Percentiles rank a stretch among this genome's conserved stretches.
Conservation (phyloP, 148 eudicot species). For the Rhododendron simsii region DNA sequence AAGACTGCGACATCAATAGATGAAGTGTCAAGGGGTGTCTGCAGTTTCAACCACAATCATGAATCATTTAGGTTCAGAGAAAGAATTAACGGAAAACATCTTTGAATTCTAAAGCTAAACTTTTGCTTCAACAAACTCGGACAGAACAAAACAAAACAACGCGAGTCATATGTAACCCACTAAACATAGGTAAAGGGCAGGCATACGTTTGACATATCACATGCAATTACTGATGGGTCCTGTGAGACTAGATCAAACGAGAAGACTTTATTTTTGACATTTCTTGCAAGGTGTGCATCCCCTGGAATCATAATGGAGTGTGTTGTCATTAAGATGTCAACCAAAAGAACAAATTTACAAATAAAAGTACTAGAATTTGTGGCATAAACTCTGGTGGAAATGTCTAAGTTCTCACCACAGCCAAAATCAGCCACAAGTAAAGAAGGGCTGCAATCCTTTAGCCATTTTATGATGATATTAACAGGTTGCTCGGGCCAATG, state of each 20-base stretch:
- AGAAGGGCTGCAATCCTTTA: slow-evolving; percentile 68
- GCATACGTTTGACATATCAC: slow-evolving; percentile 93
- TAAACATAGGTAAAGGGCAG: not conserved
- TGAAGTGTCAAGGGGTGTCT: slow-evolving; percentile 80
- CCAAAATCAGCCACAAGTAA: slow-evolving; percentile 93
- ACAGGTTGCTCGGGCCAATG: slow-evolving; percentile 97
- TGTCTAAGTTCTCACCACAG: slow-evolving; percentile 57
- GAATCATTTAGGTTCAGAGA: not conserved
- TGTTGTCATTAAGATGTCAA: not conserved
- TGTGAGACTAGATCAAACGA: slow-evolving; percentile 84
- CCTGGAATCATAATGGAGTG: slow-evolving; percentile 39
- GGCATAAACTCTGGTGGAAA: not conserved
- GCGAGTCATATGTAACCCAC: not conserved
- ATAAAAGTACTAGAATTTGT: no score
- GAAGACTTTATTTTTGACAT: slow-evolving; percentile 82
- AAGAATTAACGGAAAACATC: not conserved
- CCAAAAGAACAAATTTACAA: not conserved
- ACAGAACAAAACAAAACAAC: not conserved
- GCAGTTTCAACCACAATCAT: slow-evolving; percentile 22
- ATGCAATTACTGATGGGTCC: slow-evolving; percentile 90
- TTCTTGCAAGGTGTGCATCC: slow-evolving; percentile 79
- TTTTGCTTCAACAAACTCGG: not conserved
- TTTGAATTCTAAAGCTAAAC: not conserved
- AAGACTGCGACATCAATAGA: slow-evolving; percentile 84
- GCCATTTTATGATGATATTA: slow-evolving; percentile 79